Evolutionary conservation across 225 moss, liverwort and hornwort genomes (phyloP).

Genomic region (Lunularia cruciata): DNA sequence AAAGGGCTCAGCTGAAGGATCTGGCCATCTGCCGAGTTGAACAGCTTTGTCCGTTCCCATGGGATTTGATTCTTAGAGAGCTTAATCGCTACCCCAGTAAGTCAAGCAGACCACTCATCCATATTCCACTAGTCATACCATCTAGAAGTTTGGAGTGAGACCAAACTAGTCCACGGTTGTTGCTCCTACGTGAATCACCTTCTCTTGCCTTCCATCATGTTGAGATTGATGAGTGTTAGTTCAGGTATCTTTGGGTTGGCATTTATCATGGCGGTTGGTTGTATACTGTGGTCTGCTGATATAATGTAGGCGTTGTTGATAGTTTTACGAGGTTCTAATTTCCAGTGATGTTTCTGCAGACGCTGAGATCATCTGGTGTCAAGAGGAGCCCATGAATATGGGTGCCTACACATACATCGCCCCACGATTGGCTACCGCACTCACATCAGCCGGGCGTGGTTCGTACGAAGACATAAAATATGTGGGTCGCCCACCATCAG

Average conservation of each 20-base stretch:
- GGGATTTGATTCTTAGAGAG: constrained; percentile 68
- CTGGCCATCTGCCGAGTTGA: constrained; percentile 86
- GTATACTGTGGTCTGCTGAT: no score
- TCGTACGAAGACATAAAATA: constrained; percentile 72
- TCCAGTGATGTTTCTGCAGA: constrained; percentile 42
- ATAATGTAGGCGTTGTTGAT: no score
- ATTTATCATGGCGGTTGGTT: no score
- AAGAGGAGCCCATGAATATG: constrained; percentile 98
- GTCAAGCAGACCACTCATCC: background rate
- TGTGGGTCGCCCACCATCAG: constrained; percentile 68
- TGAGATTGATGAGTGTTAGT: no score
- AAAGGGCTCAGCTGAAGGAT: constrained; percentile 60
- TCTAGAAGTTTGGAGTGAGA: no score
- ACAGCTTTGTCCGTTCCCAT: constrained; percentile 89
- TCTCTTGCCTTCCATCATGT: no score
- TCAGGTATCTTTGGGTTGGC: no score
- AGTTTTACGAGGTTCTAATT: background rate
- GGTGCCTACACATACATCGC: constrained; percentile 61
- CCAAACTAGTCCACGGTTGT: no score
- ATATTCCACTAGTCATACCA: no score
- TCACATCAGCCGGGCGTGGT: constrained; percentile 47
- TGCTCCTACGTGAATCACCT: no score
- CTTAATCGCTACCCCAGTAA: constrained; percentile 76
- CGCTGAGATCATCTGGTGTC: constrained; percentile 88
- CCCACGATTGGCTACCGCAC: constrained; percentile 61